Evolutionary conservation across 805 yeast genomes (phyloP).

Genomic region (Candida sakaeoensis): DNA sequence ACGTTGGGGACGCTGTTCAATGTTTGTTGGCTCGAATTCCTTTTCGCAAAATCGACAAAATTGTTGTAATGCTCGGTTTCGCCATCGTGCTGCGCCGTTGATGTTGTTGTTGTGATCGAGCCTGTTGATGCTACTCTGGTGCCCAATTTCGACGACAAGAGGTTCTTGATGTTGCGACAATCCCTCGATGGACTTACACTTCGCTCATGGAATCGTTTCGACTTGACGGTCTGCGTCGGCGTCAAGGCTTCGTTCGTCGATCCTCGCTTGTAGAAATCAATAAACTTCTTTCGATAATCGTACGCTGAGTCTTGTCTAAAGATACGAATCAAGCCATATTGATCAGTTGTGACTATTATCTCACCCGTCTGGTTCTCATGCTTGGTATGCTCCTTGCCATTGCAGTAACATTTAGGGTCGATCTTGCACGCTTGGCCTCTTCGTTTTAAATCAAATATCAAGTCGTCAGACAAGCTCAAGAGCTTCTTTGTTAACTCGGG

Average conservation of each 20-base stretch:
- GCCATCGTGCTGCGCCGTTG: neutral
- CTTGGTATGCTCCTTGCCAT: conserved; percentile 9
- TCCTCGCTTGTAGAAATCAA: conserved; percentile 15
- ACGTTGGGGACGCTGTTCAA: conserved; percentile 10
- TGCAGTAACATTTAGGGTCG: conserved; percentile 2
- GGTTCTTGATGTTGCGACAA: conserved; percentile 3
- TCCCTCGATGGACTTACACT: conserved; percentile 7
- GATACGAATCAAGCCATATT: conserved; percentile 66
- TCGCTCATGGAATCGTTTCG: conserved; percentile 3
- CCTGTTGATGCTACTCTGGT: conserved; percentile 5
- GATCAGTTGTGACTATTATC: conserved; percentile 76
- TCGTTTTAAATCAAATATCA: conserved; percentile 59
- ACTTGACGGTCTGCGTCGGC: conserved; percentile 1
- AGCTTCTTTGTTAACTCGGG: conserved; percentile 64
- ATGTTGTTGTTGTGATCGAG: conserved; percentile 4
- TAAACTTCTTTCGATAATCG: conserved; percentile 22
- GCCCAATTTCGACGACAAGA: conserved; percentile 2
- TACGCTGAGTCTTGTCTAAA: conserved; percentile 77
- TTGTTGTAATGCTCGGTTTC: conserved; percentile 1
- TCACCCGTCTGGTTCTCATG: conserved; percentile 22
- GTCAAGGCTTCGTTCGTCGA: conserved; percentile 4
- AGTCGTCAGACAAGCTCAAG: conserved; percentile 72
- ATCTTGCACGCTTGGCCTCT: conserved; percentile 17
- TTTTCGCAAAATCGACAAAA: neutral
- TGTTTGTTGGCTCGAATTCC: conserved; percentile 7